Base-by-base conservation (phyloP, 305 asterid genomes). In the Striga hermonthica region DNA sequence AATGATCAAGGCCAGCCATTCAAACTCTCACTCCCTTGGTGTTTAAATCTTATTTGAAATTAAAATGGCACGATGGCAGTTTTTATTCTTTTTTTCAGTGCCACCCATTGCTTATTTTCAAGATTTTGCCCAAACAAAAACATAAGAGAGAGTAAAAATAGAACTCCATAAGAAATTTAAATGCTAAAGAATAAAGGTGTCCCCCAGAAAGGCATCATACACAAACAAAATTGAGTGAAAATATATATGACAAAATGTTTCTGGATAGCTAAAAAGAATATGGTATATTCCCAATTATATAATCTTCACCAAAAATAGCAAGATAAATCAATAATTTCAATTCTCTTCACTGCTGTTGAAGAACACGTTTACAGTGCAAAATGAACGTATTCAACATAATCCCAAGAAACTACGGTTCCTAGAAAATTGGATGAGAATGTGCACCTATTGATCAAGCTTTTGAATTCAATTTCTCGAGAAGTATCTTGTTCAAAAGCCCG, bases 401-500 rank as follows among this genome's bases (percentile, higher is more conserved):
- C n/a, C n/a, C n/a, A n/a, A n/a, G n/a, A n/a, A n/a, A n/a, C n/a
- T n/a, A n/a, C n/a, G n/a, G n/a, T n/a, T n/a, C n/a, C n/a, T n/a
- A n/a, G n/a, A n/a, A n/a, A n/a, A n/a, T n/a, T n/a, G n/a, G n/a
- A 47, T 3, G 53, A 12, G 54, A 48, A n/a, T 48, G 49, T 36
- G 39, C 28, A 47, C 65, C 60, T 4, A 35, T 5, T 2, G 61
- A 36, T 89, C 89, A 87, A 61, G 79, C 75, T 70, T 81, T 76
- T 38, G 81, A 67, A 62, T 85, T 87, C 77, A 91, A 55, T 68
- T 88, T 90, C 35, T 86, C 90, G 34, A 82, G 74, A 28, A 94
- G 97, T 54, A 88, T 85, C 86, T 85, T 80, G 84, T 94, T 90
- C 86, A 94, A 63, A 71, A 94, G 83, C 54, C 76, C 90, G 3